Evolutionary conservation across 2,329 filamentous ascomycete genomes (phyloP), one percentile per base, ranked within the genome.

Genomic region (Blastomyces silverae): DNA sequence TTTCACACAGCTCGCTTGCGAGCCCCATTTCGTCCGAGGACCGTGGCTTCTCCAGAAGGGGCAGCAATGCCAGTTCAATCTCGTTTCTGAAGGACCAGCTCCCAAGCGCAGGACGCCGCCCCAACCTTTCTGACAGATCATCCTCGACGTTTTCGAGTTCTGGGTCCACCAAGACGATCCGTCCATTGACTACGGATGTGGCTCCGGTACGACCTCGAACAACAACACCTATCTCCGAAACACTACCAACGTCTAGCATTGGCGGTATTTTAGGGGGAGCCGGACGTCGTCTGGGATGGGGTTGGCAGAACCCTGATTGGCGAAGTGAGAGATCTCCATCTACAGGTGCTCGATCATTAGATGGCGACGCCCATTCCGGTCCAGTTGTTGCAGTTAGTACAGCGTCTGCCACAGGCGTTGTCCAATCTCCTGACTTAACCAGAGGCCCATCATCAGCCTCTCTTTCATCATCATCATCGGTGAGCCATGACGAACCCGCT

Each of bases 1-100:
- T 93, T 53, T 86, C 89, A 22, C 88, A 90, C 69, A 92, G 89
- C 73, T 83, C 90, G 60, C 87, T 85, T 46, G 89, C 85, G 22
- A 90, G 87, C 71, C 89, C 89, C 0, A 85, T 87, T 17, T 68
- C 71, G 44, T 70, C 72, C n/a, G 69, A 73, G 15, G 70, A 72
- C 15, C 72, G 71, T 56, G 75, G 73, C 20, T 81, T 80, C 66
- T 81, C 80, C 65, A 70, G 69, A 63, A 67, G 62, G 31, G 67
- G 61, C 25, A 63, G 57, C 65, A 65, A 55, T 62, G 25, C 62
- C 34, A 28, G 62, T 63, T 66, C 64, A 10, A 66, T 66, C 31
- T 61, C 65, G 4, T 62, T 50, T 11, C 61, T 62, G 4, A 63
- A 46, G 2, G 64, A 64, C 62, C 69, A 69, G 22, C 67, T 71